These are phyloP conservation scores for Mycena belliarum DNA, from an alignment of 768 basidiomycete species.

Conservation along the genomic window DNA sequence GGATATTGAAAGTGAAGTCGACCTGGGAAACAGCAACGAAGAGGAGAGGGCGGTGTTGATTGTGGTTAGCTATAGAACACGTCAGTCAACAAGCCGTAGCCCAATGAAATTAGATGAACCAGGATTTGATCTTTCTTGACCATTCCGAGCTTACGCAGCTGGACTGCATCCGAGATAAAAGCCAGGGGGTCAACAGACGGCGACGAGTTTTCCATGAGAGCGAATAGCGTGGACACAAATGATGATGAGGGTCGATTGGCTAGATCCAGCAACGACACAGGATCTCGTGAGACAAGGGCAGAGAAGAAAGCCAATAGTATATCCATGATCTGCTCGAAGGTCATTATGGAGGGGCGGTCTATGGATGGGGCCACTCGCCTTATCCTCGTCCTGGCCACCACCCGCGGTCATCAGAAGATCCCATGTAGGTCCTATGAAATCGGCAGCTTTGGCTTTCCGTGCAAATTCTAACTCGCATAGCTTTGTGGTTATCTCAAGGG, in stretches of 20 bases:
- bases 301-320: slow-evolving; percentile 61
- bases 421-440: slow-evolving; percentile 73
- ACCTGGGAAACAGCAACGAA: slow-evolving; percentile 35
- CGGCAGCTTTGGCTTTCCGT: slow-evolving; percentile 77
- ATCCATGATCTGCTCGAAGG: slow-evolving; percentile 56
- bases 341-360: background rate
- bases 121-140: slow-evolving; percentile 56
- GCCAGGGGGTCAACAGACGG: slow-evolving; percentile 50
- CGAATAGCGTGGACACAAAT: slow-evolving; percentile 38
- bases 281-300: slow-evolving; percentile 62
- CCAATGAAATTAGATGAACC: slow-evolving; percentile 38
- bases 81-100: background rate
- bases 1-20: slow-evolving; percentile 50
- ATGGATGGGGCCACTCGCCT: slow-evolving; percentile 29
- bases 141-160: slow-evolving; percentile 54
- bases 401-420: slow-evolving; percentile 60
- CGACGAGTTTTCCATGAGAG: slow-evolving; percentile 36
- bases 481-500: slow-evolving; percentile 74
- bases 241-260: slow-evolving; percentile 34
- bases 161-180: slow-evolving; percentile 41
- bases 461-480: slow-evolving; percentile 73
- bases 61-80: slow-evolving; percentile 34
- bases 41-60: slow-evolving; percentile 37
- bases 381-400: slow-evolving; percentile 62
- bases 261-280: slow-evolving; percentile 55